Evolutionary conservation across 2,329 filamentous ascomycete species (phyloP).

Genomic region (Elsinoe arachidis): DNA sequence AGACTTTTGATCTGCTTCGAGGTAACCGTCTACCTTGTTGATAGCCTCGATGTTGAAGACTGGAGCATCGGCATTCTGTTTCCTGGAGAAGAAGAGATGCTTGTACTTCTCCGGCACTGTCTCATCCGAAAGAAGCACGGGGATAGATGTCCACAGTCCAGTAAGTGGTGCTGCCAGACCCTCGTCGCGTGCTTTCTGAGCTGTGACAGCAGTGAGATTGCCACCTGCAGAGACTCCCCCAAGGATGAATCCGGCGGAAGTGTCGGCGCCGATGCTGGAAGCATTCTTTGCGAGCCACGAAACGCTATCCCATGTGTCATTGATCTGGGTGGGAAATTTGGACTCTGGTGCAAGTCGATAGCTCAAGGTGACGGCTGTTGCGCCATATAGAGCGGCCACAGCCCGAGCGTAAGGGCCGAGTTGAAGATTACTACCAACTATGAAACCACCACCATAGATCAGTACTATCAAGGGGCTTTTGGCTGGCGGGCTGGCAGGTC

Average conservation of each 20-base stretch:
- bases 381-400: constrained; percentile 26
- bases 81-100: constrained; percentile 30
- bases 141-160: constrained; percentile 39
- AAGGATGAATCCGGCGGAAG: constrained; percentile 39
- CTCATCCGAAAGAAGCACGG: constrained; percentile 28
- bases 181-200: constrained; percentile 35
- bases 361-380: constrained; percentile 35
- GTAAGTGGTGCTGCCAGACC: constrained; percentile 37
- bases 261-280: constrained; percentile 32
- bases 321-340: constrained; percentile 36
- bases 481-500: constrained; percentile 17
- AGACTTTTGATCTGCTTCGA: constrained; percentile 15
- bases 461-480: constrained; percentile 23
- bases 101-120: constrained; percentile 34
- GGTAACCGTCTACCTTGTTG: constrained; percentile 19
- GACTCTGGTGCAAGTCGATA: constrained; percentile 42
- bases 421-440: constrained; percentile 22
- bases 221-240: constrained; percentile 42
- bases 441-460: constrained; percentile 24
- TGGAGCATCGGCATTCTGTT: constrained; percentile 35
- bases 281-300: constrained; percentile 39
- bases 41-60: constrained; percentile 26
- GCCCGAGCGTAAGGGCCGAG: constrained; percentile 19
- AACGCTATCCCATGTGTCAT: constrained; percentile 40
- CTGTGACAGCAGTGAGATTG: constrained; percentile 32